phyloP scores from a whole-genome alignment of 228 moss, liverwort and hornwort genomes.

The Sphagnum magellanicum region DNA sequence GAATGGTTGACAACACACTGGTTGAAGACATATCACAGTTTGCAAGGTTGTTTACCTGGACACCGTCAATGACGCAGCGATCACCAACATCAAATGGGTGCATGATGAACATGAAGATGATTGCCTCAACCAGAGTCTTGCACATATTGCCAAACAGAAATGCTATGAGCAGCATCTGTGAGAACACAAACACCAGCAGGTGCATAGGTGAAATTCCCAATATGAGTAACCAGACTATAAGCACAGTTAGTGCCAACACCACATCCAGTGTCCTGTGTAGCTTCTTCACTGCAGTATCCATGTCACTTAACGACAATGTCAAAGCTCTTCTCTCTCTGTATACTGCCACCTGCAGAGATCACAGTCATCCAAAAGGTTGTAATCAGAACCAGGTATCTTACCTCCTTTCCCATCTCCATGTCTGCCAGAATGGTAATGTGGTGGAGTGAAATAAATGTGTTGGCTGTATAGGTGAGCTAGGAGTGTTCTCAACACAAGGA shows the following conservation, averaged over 20 bases:
- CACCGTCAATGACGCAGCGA: slow-evolving; percentile 43
- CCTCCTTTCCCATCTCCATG: background rate
- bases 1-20: too few species aligned
- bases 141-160: slow-evolving; percentile 49
- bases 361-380: background rate
- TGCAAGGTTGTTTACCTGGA: slow-evolving; percentile 20
- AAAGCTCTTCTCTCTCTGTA: slow-evolving; percentile 43
- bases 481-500: background rate
- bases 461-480: too few species aligned
- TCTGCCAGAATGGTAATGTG: too few species aligned
- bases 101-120: slow-evolving; percentile 51
- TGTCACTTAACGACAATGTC: slow-evolving; percentile 46
- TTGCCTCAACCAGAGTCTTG: slow-evolving; percentile 42
- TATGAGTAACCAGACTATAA: slow-evolving; percentile 39
- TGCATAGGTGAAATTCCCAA: slow-evolving; percentile 44
- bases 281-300: slow-evolving; percentile 57
- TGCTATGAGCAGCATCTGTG: slow-evolving; percentile 37
- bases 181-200: slow-evolving; percentile 35
- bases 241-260: slow-evolving; percentile 19
- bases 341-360: slow-evolving; percentile 22
- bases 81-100: slow-evolving; percentile 60
- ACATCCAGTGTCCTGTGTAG: slow-evolving; percentile 40
- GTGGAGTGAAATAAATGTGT: background rate
- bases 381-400: background rate
- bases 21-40: too few species aligned